Evolutionary conservation across 768 basidiomycete species (phyloP).

Genomic region (Agaricus subrufescens): DNA sequence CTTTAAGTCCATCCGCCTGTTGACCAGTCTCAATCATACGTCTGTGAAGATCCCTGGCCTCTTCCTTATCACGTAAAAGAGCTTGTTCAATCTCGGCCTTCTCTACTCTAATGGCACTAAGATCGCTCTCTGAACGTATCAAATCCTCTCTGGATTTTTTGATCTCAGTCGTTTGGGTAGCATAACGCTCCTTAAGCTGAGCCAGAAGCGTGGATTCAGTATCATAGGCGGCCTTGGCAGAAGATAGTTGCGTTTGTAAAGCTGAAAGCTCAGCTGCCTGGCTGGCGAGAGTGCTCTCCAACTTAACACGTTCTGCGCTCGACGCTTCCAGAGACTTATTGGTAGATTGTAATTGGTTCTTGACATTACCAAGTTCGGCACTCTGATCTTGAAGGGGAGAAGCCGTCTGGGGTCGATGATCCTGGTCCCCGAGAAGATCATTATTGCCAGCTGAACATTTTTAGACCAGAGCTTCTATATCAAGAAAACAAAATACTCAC

Average conservation of each 20-base stretch:
- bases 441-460: slow-evolving; percentile 13
- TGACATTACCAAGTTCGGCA: slow-evolving; percentile 82
- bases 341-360: slow-evolving; percentile 82
- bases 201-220: slow-evolving; percentile 70
- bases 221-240: slow-evolving; percentile 82
- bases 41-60: slow-evolving; percentile 78
- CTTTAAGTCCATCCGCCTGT: slow-evolving; percentile 66
- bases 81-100: slow-evolving; percentile 88
- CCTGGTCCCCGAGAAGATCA: slow-evolving; percentile 75
- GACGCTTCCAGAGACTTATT: slow-evolving; percentile 62
- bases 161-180: slow-evolving; percentile 66
- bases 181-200: slow-evolving; percentile 63
- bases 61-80: slow-evolving; percentile 91
- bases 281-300: slow-evolving; percentile 61
- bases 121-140: slow-evolving; percentile 87
- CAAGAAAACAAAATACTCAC: slow-evolving; percentile 20
- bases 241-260: slow-evolving; percentile 77
- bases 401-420: slow-evolving; percentile 39
- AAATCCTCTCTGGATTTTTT: slow-evolving; percentile 70
- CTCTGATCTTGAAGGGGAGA: slow-evolving; percentile 67
- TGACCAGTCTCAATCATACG: slow-evolving; percentile 78
- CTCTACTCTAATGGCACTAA: slow-evolving; percentile 84
- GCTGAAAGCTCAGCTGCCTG: slow-evolving; percentile 75
- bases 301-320: slow-evolving; percentile 56
- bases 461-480: background rate